Conservation (phyloP, 2,329 filamentous ascomycete genomes). For the Periconia sp. region DNA sequence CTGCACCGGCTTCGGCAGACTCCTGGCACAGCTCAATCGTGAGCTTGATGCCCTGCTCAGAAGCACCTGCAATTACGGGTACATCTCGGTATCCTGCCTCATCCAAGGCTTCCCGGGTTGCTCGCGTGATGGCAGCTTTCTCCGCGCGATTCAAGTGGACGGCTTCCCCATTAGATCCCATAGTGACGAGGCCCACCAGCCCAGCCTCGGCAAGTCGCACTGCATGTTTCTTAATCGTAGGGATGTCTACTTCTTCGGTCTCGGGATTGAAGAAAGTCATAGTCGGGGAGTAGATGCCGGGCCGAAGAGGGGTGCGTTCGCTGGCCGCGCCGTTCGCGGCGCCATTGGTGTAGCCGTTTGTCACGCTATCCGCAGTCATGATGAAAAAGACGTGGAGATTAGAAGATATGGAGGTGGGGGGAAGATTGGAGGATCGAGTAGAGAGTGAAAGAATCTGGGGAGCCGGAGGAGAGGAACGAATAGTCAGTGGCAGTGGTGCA, state of each 20-base stretch:
- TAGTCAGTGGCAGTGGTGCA: slow-evolving; percentile 19
- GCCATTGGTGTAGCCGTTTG: slow-evolving; percentile 40
- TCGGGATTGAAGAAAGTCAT: slow-evolving; percentile 89
- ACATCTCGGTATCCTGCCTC: slow-evolving; percentile 76
- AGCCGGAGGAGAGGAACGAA: slow-evolving; percentile 21
- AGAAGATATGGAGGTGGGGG: not conserved
- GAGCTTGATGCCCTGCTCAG: slow-evolving; percentile 79
- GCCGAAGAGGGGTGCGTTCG: slow-evolving; percentile 67
- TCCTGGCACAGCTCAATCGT: slow-evolving; percentile 78
- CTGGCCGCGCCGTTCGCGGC: slow-evolving; percentile 40
- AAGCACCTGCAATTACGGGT: slow-evolving; percentile 83
- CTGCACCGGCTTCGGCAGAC: slow-evolving; percentile 71
- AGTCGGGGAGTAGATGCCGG: slow-evolving; percentile 85
- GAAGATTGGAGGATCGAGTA: slow-evolving; percentile 5
- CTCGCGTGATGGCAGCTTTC: slow-evolving; percentile 74
- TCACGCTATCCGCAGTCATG: slow-evolving; percentile 27
- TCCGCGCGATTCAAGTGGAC: slow-evolving; percentile 82
- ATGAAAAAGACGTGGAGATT: slow-evolving; percentile 4
- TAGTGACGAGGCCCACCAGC: slow-evolving; percentile 80
- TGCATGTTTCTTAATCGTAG: slow-evolving; percentile 79
- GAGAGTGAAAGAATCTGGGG: slow-evolving; percentile 10
- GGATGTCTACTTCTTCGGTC: slow-evolving; percentile 84
- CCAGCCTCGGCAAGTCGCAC: slow-evolving; percentile 78
- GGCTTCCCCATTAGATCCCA: slow-evolving; percentile 91
- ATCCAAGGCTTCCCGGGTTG: slow-evolving; percentile 82